Evolutionary conservation across 306 rosid species (phyloP).

Genomic region (Rosa rugosa): DNA sequence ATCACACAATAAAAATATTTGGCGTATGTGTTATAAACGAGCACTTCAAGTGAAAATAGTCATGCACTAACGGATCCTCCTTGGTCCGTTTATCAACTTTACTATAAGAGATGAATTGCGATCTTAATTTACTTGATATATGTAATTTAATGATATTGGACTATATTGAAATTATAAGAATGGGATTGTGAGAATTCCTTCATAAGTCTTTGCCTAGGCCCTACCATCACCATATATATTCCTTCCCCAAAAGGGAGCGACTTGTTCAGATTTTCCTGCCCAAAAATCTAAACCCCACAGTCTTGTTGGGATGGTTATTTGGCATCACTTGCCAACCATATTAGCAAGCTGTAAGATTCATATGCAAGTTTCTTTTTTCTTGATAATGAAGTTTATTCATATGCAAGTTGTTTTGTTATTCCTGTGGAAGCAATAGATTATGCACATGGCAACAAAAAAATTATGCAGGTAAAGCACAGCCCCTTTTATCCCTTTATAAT

Average conservation of each 20-base stretch:
- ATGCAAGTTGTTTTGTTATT: conserved; percentile 6
- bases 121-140: background rate
- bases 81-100: background rate
- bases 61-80: background rate
- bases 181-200: background rate
- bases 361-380: background rate
- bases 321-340: conserved; percentile 14
- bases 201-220: background rate
- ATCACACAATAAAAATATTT: too few relatives aligned
- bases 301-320: conserved; percentile 4
- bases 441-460: conserved; percentile 13
- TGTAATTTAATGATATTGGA: background rate
- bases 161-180: background rate
- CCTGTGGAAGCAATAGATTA: conserved; percentile 1
- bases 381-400: background rate
- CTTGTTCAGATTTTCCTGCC: background rate
- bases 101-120: too few relatives aligned
- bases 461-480: background rate
- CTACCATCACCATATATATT: background rate
- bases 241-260: background rate
- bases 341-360: conserved; percentile 18
- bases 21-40: background rate
- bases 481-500: background rate
- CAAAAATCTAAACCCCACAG: background rate
- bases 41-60: background rate